Evolutionary conservation across 169 alveolate species (phyloP).

Genomic region (Neospora caninum): DNA sequence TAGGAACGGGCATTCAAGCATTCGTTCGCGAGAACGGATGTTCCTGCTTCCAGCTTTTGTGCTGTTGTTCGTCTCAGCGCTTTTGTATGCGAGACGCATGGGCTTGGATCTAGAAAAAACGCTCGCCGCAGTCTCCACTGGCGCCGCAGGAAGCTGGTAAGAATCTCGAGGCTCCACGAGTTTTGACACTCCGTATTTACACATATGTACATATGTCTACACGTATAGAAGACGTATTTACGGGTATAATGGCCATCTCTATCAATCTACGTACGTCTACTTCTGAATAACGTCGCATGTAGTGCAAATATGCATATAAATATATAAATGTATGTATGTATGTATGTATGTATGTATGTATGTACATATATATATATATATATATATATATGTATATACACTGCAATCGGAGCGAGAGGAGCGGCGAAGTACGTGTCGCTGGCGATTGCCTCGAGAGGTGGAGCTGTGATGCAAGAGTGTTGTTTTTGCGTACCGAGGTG

Average conservation of each 20-base stretch:
- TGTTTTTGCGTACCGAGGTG: no score
- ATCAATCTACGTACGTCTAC: neutral
- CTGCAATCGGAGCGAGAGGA: neutral
- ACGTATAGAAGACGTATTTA: no score
- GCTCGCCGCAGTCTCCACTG: slow-evolving; percentile 77
- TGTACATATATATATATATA: neutral
- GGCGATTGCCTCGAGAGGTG: no score
- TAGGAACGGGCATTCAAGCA: no score
- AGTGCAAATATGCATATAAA: neutral
- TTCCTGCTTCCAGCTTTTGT: no score
- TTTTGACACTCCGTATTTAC: no score
- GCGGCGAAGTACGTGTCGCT: no score
- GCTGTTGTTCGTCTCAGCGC: neutral
- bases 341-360: neutral
- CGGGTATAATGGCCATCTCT: no score
- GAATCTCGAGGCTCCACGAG: no score
- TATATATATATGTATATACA: neutral
- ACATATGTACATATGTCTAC: no score
- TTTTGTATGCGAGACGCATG: slow-evolving; percentile 83
- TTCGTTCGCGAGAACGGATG: no score
- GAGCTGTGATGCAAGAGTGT: no score
- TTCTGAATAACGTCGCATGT: neutral
- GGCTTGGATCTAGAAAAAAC: slow-evolving; percentile 80
- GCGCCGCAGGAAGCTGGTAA: slow-evolving; percentile 85
- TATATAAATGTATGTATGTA: neutral